These are phyloP conservation scores for Fraxinus xanthoxyloides DNA, from an alignment of 305 asterid species.

Conservation along the genomic window DNA sequence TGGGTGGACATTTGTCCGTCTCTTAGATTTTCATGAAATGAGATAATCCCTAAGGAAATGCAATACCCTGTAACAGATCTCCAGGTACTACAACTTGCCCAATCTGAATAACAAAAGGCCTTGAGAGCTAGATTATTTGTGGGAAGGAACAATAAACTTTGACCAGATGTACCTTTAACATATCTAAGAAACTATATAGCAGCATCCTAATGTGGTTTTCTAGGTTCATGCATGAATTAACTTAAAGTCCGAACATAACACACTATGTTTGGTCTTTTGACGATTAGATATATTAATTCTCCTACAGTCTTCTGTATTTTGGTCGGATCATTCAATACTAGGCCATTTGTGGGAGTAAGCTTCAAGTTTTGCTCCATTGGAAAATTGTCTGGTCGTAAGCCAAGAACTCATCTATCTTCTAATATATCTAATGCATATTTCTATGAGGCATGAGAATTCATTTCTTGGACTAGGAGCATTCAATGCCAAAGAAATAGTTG, in stretches of 20 bases:
- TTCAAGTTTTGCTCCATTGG: no score
- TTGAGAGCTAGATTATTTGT: neutral
- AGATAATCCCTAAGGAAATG: neutral
- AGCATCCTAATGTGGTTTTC: no score
- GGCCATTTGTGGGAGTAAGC: no score
- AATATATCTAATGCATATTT: no score
- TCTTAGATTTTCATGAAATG: neutral
- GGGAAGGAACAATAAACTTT: neutral
- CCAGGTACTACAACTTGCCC: neutral
- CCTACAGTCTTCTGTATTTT: neutral
- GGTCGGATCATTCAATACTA: no score
- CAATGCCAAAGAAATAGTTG: neutral
- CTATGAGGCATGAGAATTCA: no score
- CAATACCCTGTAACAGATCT: neutral
- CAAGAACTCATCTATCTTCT: no score
- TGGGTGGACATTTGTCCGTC: conserved; percentile 90
- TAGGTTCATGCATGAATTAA: neutral
- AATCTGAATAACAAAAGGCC: neutral
- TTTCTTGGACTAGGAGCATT: neutral
- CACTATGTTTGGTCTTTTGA: no score
- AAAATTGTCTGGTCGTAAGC: no score
- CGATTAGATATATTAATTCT: no score
- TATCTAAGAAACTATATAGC: no score
- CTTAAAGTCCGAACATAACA: neutral
- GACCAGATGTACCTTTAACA: neutral